A percentile compares a stretch with the other conserved stretches of the same genome.
Conservation (phyloP, 768 basidiomycete species). For the Tremella yokohamensis region DNA sequence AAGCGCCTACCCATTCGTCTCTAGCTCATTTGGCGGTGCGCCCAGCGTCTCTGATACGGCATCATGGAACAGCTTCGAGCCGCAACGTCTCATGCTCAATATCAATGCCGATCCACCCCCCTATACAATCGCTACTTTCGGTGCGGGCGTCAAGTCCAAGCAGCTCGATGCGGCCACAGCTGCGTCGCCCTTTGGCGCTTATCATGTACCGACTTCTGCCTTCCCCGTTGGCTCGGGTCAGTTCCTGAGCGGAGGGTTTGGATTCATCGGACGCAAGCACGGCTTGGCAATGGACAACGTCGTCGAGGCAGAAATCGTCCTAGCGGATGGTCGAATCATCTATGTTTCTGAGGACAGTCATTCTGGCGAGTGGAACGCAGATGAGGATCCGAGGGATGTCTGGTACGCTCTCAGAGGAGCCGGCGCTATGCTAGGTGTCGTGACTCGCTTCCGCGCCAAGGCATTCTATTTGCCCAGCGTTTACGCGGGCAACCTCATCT, state of each 20-base stretch:
- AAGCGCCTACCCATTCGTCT: conserved; percentile 23
- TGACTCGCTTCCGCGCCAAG: conserved; percentile 81
- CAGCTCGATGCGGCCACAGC: conserved; percentile 75
- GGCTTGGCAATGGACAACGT: conserved; percentile 86
- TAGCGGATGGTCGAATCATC: conserved; percentile 83
- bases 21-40: conserved; percentile 22
- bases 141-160: conserved; percentile 79
- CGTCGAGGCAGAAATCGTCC: conserved; percentile 86
- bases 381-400: conserved; percentile 41
- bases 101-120: conserved; percentile 59
- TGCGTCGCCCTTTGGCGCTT: conserved; percentile 49
- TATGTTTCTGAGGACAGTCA: conserved; percentile 69
- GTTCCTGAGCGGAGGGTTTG: conserved; percentile 68
- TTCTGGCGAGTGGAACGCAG: conserved; percentile 54
- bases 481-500: conserved; percentile 87
- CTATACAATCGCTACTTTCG: conserved; percentile 69
- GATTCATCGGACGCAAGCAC: conserved; percentile 74
- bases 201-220: conserved; percentile 49
- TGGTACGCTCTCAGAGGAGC: conserved; percentile 55
- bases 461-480: conserved; percentile 87
- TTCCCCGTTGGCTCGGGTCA: conserved; percentile 52
- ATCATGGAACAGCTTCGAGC: conserved; percentile 7
- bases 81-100: conserved; percentile 23
- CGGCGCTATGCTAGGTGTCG: conserved; percentile 76
- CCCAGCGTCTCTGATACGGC: conserved; percentile 10